These are phyloP conservation scores for Sporothrix curviconia DNA, from an alignment of 2,329 filamentous ascomycete genomes.

Conservation along the genomic window DNA sequence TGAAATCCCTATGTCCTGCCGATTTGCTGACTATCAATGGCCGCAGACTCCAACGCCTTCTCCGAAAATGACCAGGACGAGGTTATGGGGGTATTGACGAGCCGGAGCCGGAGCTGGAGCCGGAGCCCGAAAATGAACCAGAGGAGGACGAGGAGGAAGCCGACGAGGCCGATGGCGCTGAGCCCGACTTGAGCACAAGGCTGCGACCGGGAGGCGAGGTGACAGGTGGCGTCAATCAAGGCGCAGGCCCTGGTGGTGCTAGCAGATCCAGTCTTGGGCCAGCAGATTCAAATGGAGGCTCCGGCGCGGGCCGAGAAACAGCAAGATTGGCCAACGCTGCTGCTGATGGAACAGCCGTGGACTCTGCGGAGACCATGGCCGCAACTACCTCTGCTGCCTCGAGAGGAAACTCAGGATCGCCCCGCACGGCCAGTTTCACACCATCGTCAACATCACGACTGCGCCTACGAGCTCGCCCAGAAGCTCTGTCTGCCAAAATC, in stretches of 20 bases:
- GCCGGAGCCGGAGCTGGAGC: constrained; percentile 25
- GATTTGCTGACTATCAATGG: neutral
- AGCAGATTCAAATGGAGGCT: neutral
- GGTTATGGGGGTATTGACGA: constrained; percentile 46
- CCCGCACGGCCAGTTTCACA: constrained; percentile 27
- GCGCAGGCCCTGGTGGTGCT: neutral
- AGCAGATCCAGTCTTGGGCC: neutral
- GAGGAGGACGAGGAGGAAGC: constrained; percentile 38
- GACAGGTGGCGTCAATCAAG: constrained; percentile 29
- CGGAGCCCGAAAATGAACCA: constrained; percentile 28
- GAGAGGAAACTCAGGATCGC: constrained; percentile 26
- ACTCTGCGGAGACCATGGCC: constrained; percentile 15
- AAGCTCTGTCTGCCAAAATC: constrained; percentile 68
- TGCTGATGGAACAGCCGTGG: constrained; percentile 18
- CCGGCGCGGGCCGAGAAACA: neutral
- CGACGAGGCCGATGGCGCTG: constrained; percentile 31
- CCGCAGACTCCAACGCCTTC: constrained; percentile 33
- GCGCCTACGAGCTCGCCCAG: constrained; percentile 62
- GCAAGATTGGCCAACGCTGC: no score
- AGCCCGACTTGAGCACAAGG: constrained; percentile 24
- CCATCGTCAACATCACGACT: constrained; percentile 25
- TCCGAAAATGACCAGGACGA: constrained; percentile 51
- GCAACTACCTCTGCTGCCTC: constrained; percentile 15
- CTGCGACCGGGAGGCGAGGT: neutral
- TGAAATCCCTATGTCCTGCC: neutral